Evolutionary conservation across 345 rosid species (phyloP).

Genomic region (Populus pruinosa): DNA sequence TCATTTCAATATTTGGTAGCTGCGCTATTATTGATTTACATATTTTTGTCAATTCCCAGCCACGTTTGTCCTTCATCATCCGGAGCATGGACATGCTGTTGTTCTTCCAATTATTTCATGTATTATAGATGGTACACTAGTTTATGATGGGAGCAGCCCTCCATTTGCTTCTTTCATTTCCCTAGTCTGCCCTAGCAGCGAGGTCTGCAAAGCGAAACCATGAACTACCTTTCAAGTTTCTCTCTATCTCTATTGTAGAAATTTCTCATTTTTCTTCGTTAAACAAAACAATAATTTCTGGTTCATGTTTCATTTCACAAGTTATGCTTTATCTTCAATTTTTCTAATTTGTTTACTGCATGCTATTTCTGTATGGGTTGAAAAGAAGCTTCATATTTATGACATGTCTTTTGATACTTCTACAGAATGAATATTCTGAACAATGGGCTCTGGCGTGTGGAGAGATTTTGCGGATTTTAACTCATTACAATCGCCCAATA

Average conservation of each 20-base stretch:
- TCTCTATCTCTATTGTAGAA: background rate
- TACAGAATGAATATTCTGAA: conserved; percentile 88
- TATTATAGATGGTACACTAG: conserved; percentile 80
- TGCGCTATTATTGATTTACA: conserved; percentile 6
- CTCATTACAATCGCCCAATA: conserved; percentile 97
- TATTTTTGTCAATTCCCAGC: conserved; percentile 49
- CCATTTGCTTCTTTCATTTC: conserved; percentile 96
- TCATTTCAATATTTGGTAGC: background rate
- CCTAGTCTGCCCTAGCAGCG: conserved; percentile 69
- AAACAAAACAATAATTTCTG: background rate
- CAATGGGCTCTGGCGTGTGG: conserved; percentile 99
- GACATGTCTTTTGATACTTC: conserved; percentile 3
- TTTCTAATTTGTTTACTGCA: conserved; percentile 1
- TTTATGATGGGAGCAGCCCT: conserved; percentile 65
- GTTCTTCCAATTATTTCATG: conserved; percentile 92
- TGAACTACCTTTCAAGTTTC: background rate
- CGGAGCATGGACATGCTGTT: conserved; percentile 96
- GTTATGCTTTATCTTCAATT: background rate
- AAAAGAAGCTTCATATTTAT: background rate
- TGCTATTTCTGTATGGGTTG: background rate
- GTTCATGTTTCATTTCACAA: background rate
- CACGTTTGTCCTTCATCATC: conserved; percentile 94
- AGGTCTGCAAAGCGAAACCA: conserved; percentile 44
- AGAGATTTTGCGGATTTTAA: conserved; percentile 89
- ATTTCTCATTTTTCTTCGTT: background rate